phyloP scores from a whole-genome alignment of 345 rosid species.

The Psidium friedrichsthalianum region DNA sequence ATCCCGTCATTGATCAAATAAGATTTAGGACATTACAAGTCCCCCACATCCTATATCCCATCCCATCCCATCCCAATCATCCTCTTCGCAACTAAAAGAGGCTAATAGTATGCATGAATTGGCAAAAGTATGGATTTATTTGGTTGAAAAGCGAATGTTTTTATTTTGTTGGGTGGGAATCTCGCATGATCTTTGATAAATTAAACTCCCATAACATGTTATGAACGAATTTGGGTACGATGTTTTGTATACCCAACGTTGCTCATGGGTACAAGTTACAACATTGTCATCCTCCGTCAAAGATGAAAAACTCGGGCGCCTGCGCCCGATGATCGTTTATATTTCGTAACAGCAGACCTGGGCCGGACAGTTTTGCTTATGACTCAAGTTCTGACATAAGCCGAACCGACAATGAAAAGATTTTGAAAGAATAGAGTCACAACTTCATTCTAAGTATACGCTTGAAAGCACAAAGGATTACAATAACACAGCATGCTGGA shows the following conservation, averaged over 20 bases:
- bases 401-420: not conserved
- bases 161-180: not conserved
- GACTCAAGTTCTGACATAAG: not conserved
- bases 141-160: not conserved
- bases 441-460: not conserved
- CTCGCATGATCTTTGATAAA: not conserved
- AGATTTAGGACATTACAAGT: not conserved
- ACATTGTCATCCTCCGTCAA: not conserved
- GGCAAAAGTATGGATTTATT: not conserved
- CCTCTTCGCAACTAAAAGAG: not conserved
- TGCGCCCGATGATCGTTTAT: not conserved
- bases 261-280: not conserved
- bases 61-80: not conserved
- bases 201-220: not conserved
- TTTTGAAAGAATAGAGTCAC: not conserved
- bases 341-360: not conserved
- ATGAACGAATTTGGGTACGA: not conserved
- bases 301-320: no score
- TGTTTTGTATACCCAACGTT: not conserved
- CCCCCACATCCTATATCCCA: not conserved
- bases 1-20: not conserved
- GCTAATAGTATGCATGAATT: not conserved
- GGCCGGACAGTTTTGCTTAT: not conserved
- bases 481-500: not conserved
- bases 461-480: not conserved